These are phyloP conservation scores for Chlamydomonas asymmetrica DNA, from an alignment of 139 green algal species.

Conservation along the genomic window DNA sequence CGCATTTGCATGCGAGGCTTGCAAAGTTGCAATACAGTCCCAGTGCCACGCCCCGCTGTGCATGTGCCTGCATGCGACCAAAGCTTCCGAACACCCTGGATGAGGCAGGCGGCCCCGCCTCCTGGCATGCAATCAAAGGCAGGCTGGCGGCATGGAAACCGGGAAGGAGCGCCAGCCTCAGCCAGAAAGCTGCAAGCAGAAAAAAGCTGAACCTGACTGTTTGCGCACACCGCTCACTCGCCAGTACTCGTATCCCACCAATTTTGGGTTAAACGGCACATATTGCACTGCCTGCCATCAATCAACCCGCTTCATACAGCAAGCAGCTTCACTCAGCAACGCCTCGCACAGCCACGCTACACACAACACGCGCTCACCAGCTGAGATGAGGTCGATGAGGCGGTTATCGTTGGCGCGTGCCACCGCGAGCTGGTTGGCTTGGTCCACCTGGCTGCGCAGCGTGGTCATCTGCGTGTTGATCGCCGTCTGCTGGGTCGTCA, in stretches of 20 bases:
- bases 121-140: no score
- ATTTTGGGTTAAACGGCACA: neutral
- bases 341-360: neutral
- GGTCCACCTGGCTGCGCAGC: conserved; percentile 58
- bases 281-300: neutral
- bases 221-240: no score
- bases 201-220: no score
- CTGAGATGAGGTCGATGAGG: conserved; percentile 67
- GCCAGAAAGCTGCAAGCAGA: no score
- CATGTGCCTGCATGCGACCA: no score
- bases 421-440: conserved; percentile 57
- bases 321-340: no score
- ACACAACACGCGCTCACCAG: neutral
- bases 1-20: neutral
- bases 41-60: no score
- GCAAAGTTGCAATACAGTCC: neutral
- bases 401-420: conserved; percentile 55
- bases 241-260: neutral
- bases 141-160: no score
- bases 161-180: no score
- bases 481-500: conserved; percentile 36
- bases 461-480: conserved; percentile 43
- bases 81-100: no score
- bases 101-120: no score
- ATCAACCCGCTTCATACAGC: neutral